Base-by-base conservation (phyloP, 805 yeast species). In the Wickerhamomyces xylosicus region DNA sequence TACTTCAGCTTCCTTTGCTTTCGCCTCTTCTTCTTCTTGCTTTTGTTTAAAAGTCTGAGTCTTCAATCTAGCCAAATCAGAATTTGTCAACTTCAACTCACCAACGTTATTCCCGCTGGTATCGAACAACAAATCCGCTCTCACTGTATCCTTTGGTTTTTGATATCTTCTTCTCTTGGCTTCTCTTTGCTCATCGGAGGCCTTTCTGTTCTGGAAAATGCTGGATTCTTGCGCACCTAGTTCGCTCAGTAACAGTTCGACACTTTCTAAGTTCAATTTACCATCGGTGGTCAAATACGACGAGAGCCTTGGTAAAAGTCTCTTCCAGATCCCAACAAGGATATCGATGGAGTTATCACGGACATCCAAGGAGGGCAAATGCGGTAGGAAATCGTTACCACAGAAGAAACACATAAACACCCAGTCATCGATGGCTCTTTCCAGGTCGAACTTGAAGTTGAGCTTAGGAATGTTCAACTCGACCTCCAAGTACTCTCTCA, bases 401-500 rank as follows among this genome's bases (percentile, higher is more conserved):
- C 90, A 94, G 56, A 92, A 92, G 66, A 92, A 92, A 71, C 97
- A 90, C 89, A 92, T 82, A 49, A 92, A 92, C 14, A 92, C 86
- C 98, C 98, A 92, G 62, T 92, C 99, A 57, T 92, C 99, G 44
- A 92, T 80, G 2, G 97, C 97, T 42, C 98, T 70, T 62, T 92
- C 99, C 39, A 89, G 59, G 56, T 92, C 97, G 61, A 81, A 87
- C 17, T 76, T 71, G 53, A 84, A 80, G 2, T 85, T 72, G 16
- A 81, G 54, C 31, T 79, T 69, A 3, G 87, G 85, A 21, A 83
- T 75, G 41, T 66, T 68, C 36, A 92, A 68, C 60, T 92, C 99
- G 13, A 83, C 75, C 39, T 79, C 84, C 41, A 92, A 66, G 53
- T 92, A 92, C 55, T 92, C 97, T 47, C 98, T 66, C 40, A 92